Base-by-base conservation (phyloP, 768 basidiomycete species). In the Leucocoprinus birnbaumii region DNA sequence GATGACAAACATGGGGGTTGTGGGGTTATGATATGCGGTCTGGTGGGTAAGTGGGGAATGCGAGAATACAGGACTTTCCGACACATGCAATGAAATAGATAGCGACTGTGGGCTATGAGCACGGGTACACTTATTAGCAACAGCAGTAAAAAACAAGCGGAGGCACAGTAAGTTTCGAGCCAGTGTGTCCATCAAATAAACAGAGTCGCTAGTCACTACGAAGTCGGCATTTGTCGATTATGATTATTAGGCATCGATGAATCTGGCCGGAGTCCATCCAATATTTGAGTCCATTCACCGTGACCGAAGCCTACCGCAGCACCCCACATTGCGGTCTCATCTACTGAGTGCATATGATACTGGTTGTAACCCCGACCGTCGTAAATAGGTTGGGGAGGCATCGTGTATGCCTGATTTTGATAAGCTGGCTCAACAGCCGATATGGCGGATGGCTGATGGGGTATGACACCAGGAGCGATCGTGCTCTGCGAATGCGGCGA, bases 221-320 rank as follows among this genome's bases (percentile, higher is more conserved):
- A 68, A 48, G 59, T 60, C 48, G 69, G 72, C 48, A 70, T 48
- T 60, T 75, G 76, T 46, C 74, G 72, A 49, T 65, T 61, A 35
- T 42, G 52, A 42, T 58, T 53, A 42, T 51, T 53, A 38, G 57
- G 57, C 27, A 56, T 44, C 43, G 63, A 59, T 21, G 64, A 24
- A 66, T 75, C 73, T 25, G 82, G 79, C 63, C 83, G 77, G 69
- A 89, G 76, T 43, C 80, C 85, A 57, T 88, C 84, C 68, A 90
- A 69, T 55, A 79, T 75, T 51, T 76, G 75, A 2, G 73, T 75
- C 86, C 89, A 91, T 68, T 91, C 89, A 38, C 84, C 82, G 60
- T 87, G 85, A 53, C 82, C 87, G 63, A 91, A 87, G 16, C 86
- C 86, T 48, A 85, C 79, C 35, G 84, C 80, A 14, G 87, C 79